Evolutionary conservation across 129 eudicot species (phyloP), one percentile per base, ranked within the genome.

Genomic region (Solidago caesia): DNA sequence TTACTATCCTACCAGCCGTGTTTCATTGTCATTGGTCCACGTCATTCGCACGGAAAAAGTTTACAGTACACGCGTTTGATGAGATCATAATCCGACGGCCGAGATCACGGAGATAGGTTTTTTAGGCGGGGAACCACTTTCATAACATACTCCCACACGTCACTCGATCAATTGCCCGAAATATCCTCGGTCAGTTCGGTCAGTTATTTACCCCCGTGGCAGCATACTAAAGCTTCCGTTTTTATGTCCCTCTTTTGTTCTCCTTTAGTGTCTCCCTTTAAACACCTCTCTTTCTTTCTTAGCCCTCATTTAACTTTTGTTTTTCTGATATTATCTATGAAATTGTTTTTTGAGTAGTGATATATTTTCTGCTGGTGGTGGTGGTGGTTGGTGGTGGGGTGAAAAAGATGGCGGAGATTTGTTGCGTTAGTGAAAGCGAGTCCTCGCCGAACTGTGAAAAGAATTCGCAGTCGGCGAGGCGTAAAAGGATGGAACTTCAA

Each of bases 401-500:
- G 1, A 3, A 53, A 53, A 44, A 5, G 16, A 85, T 85, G 96
- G 91, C 91, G 71, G 89, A 89, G 77, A 89, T 89, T 48, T 89
- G 96, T 57, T 86, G 86, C 39, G 89, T 33, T 82, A 80, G 82
- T 64, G 96, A 86, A 12, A 82, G 71, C 57, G 87, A 84, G 48
- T 57, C 78, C 21, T 56, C 87, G 68, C 25, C 77, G n/a, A 77
- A 73, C 52, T 83, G 88, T 45, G 87, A 89, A 27, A 60, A 74
- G 7, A 80, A 70, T 49, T 82, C 85, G 39, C 81, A 88, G 39
- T 82, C 83, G 21, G 81, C 88, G 14, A 77, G 92, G 75, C 82
- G 89, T 14, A 81, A 82, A 14, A 8, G 92, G 64, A 87, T 85
- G 88, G 90, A 90, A 75, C 75, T 87, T 77, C 83, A 84, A 21